These are phyloP conservation scores for Rhizopus sp. DNA, from an alignment of 371 early-diverging fungal species.

Conservation along the genomic window DNA sequence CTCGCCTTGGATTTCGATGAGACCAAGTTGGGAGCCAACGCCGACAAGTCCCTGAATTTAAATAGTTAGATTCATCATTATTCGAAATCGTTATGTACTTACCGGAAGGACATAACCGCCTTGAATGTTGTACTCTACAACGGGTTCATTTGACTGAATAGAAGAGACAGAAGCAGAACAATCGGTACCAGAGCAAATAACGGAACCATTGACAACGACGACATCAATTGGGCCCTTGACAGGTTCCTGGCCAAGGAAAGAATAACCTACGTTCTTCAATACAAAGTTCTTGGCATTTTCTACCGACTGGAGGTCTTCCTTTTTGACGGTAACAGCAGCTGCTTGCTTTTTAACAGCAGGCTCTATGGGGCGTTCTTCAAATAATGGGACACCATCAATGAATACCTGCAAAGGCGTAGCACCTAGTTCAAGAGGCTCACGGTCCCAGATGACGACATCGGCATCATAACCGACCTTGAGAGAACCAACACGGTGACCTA, in stretches of 20 bases:
- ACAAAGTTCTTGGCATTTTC: slow-evolving; percentile 25
- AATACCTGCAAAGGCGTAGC: slow-evolving; percentile 71
- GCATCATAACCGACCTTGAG: slow-evolving; percentile 74
- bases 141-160: slow-evolving; percentile 4
- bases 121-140: slow-evolving; percentile 31
- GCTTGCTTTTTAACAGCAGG: slow-evolving; percentile 2
- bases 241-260: slow-evolving; percentile 24
- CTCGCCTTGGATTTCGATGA: slow-evolving; percentile 56
- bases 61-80: background rate
- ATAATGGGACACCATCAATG: slow-evolving; percentile 67
- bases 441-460: slow-evolving; percentile 71
- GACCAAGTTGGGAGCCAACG: slow-evolving; percentile 51
- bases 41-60: slow-evolving; percentile 37
- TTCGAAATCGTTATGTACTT: slow-evolving; percentile 4
- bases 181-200: slow-evolving; percentile 48
- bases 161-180: slow-evolving; percentile 22
- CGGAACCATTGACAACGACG: slow-evolving; percentile 49
- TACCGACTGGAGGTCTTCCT: slow-evolving; percentile 1
- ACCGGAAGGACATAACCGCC: slow-evolving; percentile 47
- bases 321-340: background rate
- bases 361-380: slow-evolving; percentile 32
- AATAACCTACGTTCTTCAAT: slow-evolving; percentile 43
- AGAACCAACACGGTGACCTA: slow-evolving; percentile 70
- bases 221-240: slow-evolving; percentile 30
- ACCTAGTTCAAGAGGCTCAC: slow-evolving; percentile 67